phyloP scores from a whole-genome alignment of 768 basidiomycete species.

The Roridomyces roridus region DNA sequence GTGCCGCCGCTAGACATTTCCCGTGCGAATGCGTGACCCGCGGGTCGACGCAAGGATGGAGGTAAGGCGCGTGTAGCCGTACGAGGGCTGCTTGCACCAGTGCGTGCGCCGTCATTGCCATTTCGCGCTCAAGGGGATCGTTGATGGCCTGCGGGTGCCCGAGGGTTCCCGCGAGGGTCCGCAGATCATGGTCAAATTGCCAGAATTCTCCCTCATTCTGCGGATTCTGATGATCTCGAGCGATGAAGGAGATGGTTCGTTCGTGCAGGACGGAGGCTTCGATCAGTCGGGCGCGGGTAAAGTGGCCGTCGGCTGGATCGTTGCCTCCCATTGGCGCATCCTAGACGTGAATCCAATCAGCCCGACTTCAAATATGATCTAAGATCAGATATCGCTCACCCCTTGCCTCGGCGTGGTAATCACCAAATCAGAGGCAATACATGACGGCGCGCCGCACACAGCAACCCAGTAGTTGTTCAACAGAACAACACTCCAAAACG shows the following conservation, averaged over 20 bases:
- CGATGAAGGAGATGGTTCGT: conserved; percentile 4
- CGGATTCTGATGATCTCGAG: too few species aligned
- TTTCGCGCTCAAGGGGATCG: not conserved
- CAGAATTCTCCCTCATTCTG: conserved; percentile 1
- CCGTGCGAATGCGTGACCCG: not conserved
- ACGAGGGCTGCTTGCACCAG: conserved; percentile 10
- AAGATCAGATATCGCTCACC: not conserved
- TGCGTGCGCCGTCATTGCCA: not conserved
- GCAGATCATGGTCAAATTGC: not conserved
- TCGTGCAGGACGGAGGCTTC: conserved; percentile 11
- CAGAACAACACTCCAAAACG: conserved; percentile 18
- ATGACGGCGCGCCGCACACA: conserved; percentile 2
- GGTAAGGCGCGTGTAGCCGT: conserved; percentile 1
- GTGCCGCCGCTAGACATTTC: conserved; percentile 6
- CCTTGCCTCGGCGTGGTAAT: conserved; percentile 13
- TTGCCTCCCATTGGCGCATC: not conserved
- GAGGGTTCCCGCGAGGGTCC: not conserved
- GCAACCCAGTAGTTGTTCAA: conserved; percentile 19
- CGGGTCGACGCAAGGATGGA: not conserved
- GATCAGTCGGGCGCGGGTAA: not conserved
- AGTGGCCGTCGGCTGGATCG: not conserved
- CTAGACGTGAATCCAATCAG: not conserved
- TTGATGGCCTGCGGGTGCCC: not conserved
- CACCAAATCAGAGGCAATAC: conserved; percentile 1
- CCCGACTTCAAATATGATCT: not conserved